Conservation (phyloP, 257 asterid species). For the Scutellaria minor region DNA sequence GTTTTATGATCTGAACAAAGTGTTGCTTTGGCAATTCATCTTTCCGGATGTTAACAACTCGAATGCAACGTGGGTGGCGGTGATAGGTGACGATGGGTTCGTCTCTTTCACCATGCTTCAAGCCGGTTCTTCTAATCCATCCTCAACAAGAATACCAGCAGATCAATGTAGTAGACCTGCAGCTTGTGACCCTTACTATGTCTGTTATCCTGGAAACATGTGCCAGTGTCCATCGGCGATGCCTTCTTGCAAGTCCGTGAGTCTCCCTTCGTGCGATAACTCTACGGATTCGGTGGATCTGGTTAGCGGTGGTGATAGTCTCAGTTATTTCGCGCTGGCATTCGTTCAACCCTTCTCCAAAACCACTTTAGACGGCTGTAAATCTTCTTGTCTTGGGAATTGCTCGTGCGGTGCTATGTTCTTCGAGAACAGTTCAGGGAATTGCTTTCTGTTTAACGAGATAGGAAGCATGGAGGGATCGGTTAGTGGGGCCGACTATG, state of each 20-base stretch:
- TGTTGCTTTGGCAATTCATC: constrained; percentile 73
- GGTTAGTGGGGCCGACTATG: constrained; percentile 29
- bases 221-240: constrained; percentile 76
- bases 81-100: constrained; percentile 63
- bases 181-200: constrained; percentile 72
- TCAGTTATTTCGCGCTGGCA: constrained; percentile 65
- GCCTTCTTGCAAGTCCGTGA: constrained; percentile 60
- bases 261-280: constrained; percentile 48
- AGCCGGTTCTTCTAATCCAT: constrained; percentile 42
- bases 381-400: constrained; percentile 60
- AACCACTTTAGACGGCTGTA: constrained; percentile 73
- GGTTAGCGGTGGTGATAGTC: constrained; percentile 63
- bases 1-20: constrained; percentile 53
- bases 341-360: constrained; percentile 56
- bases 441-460: constrained; percentile 69
- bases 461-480: constrained; percentile 54
- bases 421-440: constrained; percentile 62
- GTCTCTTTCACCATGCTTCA: constrained; percentile 65
- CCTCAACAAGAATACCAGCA: constrained; percentile 62
- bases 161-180: constrained; percentile 75
- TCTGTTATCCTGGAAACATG: constrained; percentile 63
- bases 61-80: constrained; percentile 76
- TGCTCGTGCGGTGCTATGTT: constrained; percentile 84
- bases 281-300: constrained; percentile 49
- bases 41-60: constrained; percentile 45